Evolutionary conservation across 768 basidiomycete genomes (phyloP).

Genomic region (Tylopilus sp.): DNA sequence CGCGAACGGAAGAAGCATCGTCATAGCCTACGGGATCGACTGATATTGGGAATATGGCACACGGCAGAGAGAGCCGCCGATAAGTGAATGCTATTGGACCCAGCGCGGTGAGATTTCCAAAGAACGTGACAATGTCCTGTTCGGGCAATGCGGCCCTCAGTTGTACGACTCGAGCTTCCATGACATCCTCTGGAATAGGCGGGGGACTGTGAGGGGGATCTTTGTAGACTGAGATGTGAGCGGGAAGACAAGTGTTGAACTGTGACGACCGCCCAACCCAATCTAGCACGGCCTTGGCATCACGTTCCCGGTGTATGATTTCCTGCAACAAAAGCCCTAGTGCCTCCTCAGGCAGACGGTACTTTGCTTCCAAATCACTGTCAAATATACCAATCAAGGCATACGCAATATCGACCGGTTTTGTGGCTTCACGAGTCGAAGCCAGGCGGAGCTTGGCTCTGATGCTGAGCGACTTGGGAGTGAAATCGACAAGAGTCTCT

Average conservation of each 20-base stretch:
- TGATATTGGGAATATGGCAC: neutral
- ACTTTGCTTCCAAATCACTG: neutral
- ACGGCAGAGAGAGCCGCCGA: neutral
- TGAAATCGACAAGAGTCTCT: neutral
- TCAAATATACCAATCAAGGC: neutral
- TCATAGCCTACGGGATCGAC: neutral
- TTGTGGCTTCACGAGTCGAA: neutral
- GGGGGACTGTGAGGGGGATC: neutral
- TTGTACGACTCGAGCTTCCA: neutral
- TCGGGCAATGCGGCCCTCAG: neutral
- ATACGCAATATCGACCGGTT: neutral
- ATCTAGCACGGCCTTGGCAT: conserved; percentile 7
- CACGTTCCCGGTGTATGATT: conserved; percentile 3
- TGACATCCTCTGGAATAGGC: neutral
- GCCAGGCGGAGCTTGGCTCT: conserved; percentile 1
- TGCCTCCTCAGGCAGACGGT: neutral
- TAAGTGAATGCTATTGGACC: neutral
- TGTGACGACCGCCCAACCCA: conserved; percentile 10
- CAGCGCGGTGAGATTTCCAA: neutral
- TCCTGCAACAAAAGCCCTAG: conserved; percentile 8
- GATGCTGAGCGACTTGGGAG: neutral
- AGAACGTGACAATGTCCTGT: neutral
- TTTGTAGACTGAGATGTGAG: conserved; percentile 1
- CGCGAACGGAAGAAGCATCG: neutral
- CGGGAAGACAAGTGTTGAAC: conserved; percentile 15